Evolutionary conservation across 257 asterid species (phyloP).

Genomic region (Verbascum thapsus): DNA sequence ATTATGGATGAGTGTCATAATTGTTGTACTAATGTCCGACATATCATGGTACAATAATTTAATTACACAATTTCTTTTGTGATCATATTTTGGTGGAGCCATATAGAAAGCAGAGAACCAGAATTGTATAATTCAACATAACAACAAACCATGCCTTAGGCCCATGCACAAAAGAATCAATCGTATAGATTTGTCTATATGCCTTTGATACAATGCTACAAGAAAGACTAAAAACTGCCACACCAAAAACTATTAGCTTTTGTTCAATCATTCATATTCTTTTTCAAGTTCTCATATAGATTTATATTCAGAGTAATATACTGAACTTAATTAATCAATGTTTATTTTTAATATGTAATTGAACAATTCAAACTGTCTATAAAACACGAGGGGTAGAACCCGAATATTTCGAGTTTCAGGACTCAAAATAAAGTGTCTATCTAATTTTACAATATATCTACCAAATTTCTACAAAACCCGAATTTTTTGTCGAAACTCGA

Average conservation of each 20-base stretch:
- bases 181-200: constrained; percentile 1
- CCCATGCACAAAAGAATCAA: constrained; percentile 18
- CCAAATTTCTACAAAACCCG: no score
- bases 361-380: no score
- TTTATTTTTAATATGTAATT: no score
- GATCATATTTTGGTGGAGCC: constrained; percentile 30
- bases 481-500: no score
- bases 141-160: not conserved
- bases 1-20: not conserved
- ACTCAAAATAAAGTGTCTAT: no score
- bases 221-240: not conserved
- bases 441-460: no score
- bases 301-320: no score
- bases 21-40: constrained; percentile 30
- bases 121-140: constrained; percentile 13
- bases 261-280: constrained; percentile 1
- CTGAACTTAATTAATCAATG: no score
- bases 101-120: constrained; percentile 5
- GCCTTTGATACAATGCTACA: constrained; percentile 3
- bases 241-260: not conserved
- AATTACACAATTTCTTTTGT: not conserved
- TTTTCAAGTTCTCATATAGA: not conserved
- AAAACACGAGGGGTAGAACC: no score
- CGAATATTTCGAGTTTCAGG: no score
- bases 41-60: constrained; percentile 33